phyloP scores from a whole-genome alignment of 305 asterid genomes.

The Solanum hybrid region DNA sequence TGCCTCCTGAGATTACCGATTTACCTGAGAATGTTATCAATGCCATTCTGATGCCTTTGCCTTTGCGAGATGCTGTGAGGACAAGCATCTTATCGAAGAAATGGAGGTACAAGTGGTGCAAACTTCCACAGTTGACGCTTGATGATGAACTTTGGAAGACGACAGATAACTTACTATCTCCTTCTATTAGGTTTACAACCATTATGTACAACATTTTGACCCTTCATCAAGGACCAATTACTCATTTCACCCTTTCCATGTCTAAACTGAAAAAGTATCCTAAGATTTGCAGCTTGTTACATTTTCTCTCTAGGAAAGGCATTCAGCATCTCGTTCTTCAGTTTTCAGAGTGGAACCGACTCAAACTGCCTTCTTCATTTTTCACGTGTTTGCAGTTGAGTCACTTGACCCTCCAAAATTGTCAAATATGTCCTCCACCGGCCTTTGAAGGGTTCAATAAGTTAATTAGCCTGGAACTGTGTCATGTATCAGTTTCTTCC shows the following conservation, averaged over 20 bases:
- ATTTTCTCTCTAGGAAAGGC: neutral
- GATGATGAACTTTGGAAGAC: slow-evolving; percentile 4
- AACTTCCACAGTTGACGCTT: slow-evolving; percentile 8
- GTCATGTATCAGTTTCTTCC: neutral
- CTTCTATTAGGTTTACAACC: neutral
- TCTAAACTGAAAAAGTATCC: neutral
- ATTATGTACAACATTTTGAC: neutral
- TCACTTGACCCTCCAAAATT: neutral
- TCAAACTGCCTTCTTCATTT: neutral
- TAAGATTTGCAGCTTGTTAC: neutral
- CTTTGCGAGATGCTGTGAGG: slow-evolving; percentile 12
- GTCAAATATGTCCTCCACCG: neutral
- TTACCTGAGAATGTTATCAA: slow-evolving; percentile 4
- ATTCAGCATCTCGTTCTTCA: neutral
- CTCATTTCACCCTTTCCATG: neutral
- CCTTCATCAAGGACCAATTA: neutral
- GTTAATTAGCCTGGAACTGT: neutral
- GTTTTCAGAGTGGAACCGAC: neutral
- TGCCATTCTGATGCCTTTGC: slow-evolving; percentile 7
- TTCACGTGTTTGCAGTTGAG: neutral
- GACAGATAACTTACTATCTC: neutral
- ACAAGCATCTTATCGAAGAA: slow-evolving; percentile 12
- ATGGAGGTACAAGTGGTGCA: slow-evolving; percentile 21
- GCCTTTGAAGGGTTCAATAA: neutral
- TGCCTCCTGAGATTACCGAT: neutral